phyloP scores from a whole-genome alignment of 805 yeast species.

The Yarrowia yakushimensis region DNA sequence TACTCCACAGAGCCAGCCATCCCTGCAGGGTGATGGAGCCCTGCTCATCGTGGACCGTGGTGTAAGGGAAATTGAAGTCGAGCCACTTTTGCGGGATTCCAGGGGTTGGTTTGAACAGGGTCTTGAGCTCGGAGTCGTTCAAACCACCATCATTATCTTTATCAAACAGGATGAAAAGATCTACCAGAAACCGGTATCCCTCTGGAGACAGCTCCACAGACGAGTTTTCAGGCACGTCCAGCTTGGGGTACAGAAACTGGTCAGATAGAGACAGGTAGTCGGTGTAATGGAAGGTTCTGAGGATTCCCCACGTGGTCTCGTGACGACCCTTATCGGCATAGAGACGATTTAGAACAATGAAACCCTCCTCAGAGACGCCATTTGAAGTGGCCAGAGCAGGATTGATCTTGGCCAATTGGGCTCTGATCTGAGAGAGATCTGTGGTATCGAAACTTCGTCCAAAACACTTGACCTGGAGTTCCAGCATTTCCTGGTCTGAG shows the following conservation, averaged over 20 bases:
- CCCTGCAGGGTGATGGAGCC: slow-evolving; percentile 93
- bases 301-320: slow-evolving; percentile 95
- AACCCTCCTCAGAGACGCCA: slow-evolving; percentile 73
- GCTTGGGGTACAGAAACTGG: slow-evolving; percentile 68
- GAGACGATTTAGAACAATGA: slow-evolving; percentile 68
- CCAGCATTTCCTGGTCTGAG: slow-evolving; percentile 64
- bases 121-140: slow-evolving; percentile 63
- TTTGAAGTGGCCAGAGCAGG: slow-evolving; percentile 36
- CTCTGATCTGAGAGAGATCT: slow-evolving; percentile 42
- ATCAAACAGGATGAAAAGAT: slow-evolving; percentile 80
- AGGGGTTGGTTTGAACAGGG: slow-evolving; percentile 83
- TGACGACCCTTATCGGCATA: slow-evolving; percentile 92
- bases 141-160: slow-evolving; percentile 96
- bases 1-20: slow-evolving; percentile 98
- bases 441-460: slow-evolving; percentile 48
- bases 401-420: slow-evolving; percentile 38
- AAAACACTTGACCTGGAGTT: slow-evolving; percentile 73
- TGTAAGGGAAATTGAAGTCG: slow-evolving; percentile 76
- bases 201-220: slow-evolving; percentile 89
- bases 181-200: slow-evolving; percentile 90
- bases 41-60: slow-evolving; percentile 85
- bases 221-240: slow-evolving; percentile 69
- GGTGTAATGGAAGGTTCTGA: slow-evolving; percentile 84
- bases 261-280: slow-evolving; percentile 85
- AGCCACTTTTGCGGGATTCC: slow-evolving; percentile 88